A percentile compares a stretch with the other conserved stretches of the same genome.
Conservation (phyloP, 371 early-diverging fungal genomes). For the Mortierella sp. region DNA sequence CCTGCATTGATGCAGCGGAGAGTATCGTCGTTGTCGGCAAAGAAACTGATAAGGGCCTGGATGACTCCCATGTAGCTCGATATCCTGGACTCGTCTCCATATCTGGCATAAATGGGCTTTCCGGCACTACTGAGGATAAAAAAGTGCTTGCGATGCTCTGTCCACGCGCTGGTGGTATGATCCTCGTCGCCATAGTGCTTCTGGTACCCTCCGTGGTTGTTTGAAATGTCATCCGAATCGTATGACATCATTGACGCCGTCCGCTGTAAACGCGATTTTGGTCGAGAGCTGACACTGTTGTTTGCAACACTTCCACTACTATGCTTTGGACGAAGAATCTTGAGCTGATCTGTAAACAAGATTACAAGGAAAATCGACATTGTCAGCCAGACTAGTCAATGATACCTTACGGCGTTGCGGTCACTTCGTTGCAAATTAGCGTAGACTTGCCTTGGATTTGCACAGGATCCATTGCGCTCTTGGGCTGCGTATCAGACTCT, state of each 20-base stretch:
- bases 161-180: conserved; percentile 63
- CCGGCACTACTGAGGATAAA: conserved; percentile 89
- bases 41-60: conserved; percentile 92
- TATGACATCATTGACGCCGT: conserved; percentile 33
- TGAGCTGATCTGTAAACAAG: conserved; percentile 34
- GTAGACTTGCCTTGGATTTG: conserved; percentile 38
- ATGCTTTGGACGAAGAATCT: conserved; percentile 32
- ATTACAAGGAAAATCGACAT: neutral
- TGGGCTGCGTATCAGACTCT: conserved; percentile 22
- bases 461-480: conserved; percentile 26
- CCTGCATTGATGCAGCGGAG: conserved; percentile 85
- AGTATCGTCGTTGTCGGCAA: conserved; percentile 85
- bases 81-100: conserved; percentile 92
- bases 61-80: conserved; percentile 92
- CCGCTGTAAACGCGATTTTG: conserved; percentile 28
- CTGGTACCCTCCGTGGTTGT: conserved; percentile 54
- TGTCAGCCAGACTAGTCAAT: neutral
- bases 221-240: conserved; percentile 56
- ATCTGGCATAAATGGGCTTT: conserved; percentile 89
- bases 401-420: too few species aligned
- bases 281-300: conserved; percentile 14
- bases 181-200: conserved; percentile 54
- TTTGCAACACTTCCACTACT: conserved; percentile 4
- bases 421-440: neutral
- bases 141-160: conserved; percentile 80